Evolutionary conservation across 345 rosid species (phyloP), one percentile per base, ranked within the genome.

Genomic region (Aquilaria yunnanensis): DNA sequence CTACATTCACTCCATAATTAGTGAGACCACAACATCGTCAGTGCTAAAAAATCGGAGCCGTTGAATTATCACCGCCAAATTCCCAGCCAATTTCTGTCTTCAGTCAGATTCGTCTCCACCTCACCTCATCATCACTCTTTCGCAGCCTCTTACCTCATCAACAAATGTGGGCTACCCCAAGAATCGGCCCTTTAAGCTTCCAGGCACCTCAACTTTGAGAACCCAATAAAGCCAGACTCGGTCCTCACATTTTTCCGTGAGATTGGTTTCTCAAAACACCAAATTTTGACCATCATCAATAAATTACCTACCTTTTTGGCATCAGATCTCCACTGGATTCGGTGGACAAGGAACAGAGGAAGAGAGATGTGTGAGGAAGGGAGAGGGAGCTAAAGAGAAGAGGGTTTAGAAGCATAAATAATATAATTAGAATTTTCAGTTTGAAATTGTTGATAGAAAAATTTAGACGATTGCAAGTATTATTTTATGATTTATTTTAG

Each of bases 151-250:
- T 75, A 75, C 67, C 82, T 77, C 54, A 60, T 70, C 3, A 62
- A 69, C 4, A n/a, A 46, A 32, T 66, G 59, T 67, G 86, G 78
- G 53, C 57, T 81, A 8, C 77, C 77, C 11, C 70, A 70, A 1
- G 67, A 72, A 47, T 62, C 63, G 10, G 77, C 80, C n/a, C 9
- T 58, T 0, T 57, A 58, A 3, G 68, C 46, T 4, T 57, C 77
- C 16, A 76, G 58, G 48, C 2, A 0, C 10, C n/a, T 73, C 29
- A 23, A 52, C 2, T 71, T 66, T 41, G 47, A 64, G 46, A 66
- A 45, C 67, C 67, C 57, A 1, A 65, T 48, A 2, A 72, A 65
- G 3, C 59, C 71, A n/a, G 66, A 65, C 55, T 54, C 68, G 0
- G 76, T 65, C 47, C 6, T 72, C 47, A 11, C 14, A 10, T 59